phyloP scores from a whole-genome alignment of 2,329 filamentous ascomycete species.

The Onygena corvina region DNA sequence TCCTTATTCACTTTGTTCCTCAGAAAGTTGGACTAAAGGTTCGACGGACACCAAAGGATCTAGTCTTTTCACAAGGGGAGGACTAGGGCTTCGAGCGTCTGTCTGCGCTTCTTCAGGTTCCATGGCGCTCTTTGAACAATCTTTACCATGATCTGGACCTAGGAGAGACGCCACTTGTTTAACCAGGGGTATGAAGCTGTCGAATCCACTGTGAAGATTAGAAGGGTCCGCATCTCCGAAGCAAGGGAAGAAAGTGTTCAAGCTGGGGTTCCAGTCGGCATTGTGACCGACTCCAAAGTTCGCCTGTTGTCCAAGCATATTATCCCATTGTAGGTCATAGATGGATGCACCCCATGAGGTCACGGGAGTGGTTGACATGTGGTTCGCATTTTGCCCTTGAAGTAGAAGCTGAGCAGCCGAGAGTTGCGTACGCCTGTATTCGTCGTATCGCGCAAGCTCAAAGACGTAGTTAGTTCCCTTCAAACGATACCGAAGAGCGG shows the following conservation, averaged over 20 bases:
- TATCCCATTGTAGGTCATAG: constrained; percentile 33
- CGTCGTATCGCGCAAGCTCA: constrained; percentile 35
- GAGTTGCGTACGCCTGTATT: constrained; percentile 18
- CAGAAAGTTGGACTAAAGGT: not conserved
- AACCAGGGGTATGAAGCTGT: constrained; percentile 27
- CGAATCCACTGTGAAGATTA: constrained; percentile 23
- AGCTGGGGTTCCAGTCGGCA: constrained; percentile 23
- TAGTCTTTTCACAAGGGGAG: not conserved
- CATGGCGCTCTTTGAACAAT: not conserved
- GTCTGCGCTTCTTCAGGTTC: not conserved
- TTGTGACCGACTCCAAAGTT: constrained; percentile 26
- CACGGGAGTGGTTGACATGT: constrained; percentile 19
- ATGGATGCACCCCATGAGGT: constrained; percentile 30
- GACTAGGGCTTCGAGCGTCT: not conserved
- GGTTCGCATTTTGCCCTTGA: not conserved
- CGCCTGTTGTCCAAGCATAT: constrained; percentile 27
- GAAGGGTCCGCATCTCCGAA: constrained; percentile 13
- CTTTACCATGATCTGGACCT: constrained; percentile 15
- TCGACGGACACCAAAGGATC: not conserved
- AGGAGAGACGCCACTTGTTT: constrained; percentile 26
- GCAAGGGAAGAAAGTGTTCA: constrained; percentile 29
- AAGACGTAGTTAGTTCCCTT: constrained; percentile 32
- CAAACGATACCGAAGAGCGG: constrained; percentile 29
- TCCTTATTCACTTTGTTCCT: not conserved
- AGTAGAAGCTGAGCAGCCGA: constrained; percentile 1